Evolutionary conservation across 257 asterid species (phyloP), one percentile per base, ranked within the genome.

Genomic region (Leptodermis oblonga): DNA sequence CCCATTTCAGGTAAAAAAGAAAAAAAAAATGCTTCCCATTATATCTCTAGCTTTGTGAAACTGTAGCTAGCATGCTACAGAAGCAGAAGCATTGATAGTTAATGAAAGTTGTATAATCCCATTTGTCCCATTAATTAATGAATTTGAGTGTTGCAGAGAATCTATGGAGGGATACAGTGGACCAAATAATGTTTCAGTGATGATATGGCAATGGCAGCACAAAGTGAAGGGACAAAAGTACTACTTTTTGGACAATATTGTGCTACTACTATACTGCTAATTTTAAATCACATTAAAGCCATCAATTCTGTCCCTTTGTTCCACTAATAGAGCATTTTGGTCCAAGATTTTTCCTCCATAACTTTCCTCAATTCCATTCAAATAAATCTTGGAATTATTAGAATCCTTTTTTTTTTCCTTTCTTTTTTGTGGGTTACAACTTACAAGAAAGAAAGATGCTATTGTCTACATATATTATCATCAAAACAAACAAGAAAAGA

Each of bases 1-100:
- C 52, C 15, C n/a, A 3, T 34, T 34, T 34, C 0, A 31, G 62
- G 52, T n/a, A 63, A 48, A 70, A 70, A 70, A 60, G 17, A 70
- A 70, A 60, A 3, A 59, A 2, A 9, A 39, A 39, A 39, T 34
- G 4, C 39, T 34, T 34, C 39, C 39, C n/a, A n/a, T n/a, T n/a
- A n/a, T n/a, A n/a, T n/a, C n/a, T n/a, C n/a, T n/a, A 39, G 39
- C 39, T 28, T 14, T 56, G 18, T 56, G 10, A 56, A 56, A 56
- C 13, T 56, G 37, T 26, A 11, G 37, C 4, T 2, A 2, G 39
- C 39, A 4, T 28, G 14, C 62, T 13, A 55, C 37, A 11, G 62
- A 12, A 26, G 62, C 9, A 28, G 1, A n/a, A n/a, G n/a, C n/a
- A n/a, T n/a, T n/a, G n/a, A n/a, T n/a, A n/a, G n/a, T n/a, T n/a